A percentile compares a stretch with the other conserved stretches of the same genome.
Conservation (phyloP, 129 eudicot species). For the Artemisia argyi region DNA sequence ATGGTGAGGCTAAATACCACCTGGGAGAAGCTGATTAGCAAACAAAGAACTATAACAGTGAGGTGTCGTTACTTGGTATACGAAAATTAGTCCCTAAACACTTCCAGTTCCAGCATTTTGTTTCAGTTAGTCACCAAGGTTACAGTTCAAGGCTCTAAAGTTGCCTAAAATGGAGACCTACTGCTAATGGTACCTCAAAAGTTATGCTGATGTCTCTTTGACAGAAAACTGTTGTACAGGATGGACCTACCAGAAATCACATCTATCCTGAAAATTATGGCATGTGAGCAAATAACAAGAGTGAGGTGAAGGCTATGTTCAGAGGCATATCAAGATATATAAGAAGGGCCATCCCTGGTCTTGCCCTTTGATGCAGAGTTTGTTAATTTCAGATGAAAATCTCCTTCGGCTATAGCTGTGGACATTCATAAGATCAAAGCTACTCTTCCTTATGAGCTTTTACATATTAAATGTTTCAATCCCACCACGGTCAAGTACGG, state of each 20-base stretch:
- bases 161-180: background rate
- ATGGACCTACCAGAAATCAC: background rate
- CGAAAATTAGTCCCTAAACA: background rate
- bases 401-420: background rate
- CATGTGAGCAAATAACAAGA: background rate
- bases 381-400: no score
- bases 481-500: no score
- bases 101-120: background rate
- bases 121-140: background rate
- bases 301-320: background rate
- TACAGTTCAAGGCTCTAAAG: background rate
- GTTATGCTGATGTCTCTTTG: background rate
- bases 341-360: no score
- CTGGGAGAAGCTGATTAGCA: background rate
- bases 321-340: background rate
- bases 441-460: background rate
- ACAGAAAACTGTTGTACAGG: background rate
- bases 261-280: background rate
- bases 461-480: background rate
- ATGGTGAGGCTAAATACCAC: background rate
- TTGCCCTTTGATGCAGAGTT: no score
- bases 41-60: background rate
- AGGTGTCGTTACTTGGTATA: background rate
- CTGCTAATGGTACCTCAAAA: background rate
- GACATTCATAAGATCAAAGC: slow-evolving; percentile 11